Percentiles rank a stretch among this genome's conserved stretches.
Conservation (phyloP, 108 stramenopile species). For the Seminavis robusta region DNA sequence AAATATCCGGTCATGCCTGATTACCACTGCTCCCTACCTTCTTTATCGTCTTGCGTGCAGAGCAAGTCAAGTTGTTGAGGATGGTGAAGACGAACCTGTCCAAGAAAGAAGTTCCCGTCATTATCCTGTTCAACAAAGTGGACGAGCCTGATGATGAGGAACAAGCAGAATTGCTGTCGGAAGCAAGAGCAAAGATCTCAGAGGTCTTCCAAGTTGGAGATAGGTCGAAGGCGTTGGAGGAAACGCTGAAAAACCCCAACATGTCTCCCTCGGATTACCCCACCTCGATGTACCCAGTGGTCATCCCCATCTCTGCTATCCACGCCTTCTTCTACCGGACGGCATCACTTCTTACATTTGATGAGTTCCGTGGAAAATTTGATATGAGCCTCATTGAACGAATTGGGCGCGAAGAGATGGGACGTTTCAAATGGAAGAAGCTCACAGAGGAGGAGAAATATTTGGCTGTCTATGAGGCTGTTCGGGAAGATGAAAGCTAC, state of each 20-base stretch:
- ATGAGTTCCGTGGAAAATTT: constrained; percentile 12
- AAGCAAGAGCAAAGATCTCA: constrained; percentile 9
- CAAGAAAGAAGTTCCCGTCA: constrained; percentile 15
- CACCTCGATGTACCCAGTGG: neutral
- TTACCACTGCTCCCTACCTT: too few relatives aligned
- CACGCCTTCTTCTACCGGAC: constrained; percentile 30
- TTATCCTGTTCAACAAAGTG: constrained; percentile 34
- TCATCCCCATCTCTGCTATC: constrained; percentile 23
- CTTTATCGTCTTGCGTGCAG: too few relatives aligned
- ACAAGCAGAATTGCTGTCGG: constrained; percentile 7
- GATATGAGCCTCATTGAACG: constrained; percentile 16
- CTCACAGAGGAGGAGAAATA: constrained; percentile 3
- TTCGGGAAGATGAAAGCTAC: constrained; percentile 13
- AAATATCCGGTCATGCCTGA: too few relatives aligned
- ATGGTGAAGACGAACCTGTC: constrained; percentile 16
- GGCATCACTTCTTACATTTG: constrained; percentile 11
- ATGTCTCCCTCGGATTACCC: too few relatives aligned
- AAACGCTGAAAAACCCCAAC: too few relatives aligned
- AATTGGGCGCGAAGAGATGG: constrained; percentile 19
- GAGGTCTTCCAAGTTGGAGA: constrained; percentile 22
- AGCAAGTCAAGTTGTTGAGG: constrained; percentile 25
- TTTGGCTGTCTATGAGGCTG: constrained; percentile 11
- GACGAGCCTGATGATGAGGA: constrained; percentile 34
- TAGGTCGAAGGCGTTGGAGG: neutral
- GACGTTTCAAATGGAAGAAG: constrained; percentile 17